Evolutionary conservation across 2,329 filamentous ascomycete genomes (phyloP), one percentile per base, ranked within the genome.

Genomic region (Beauveria sp.): DNA sequence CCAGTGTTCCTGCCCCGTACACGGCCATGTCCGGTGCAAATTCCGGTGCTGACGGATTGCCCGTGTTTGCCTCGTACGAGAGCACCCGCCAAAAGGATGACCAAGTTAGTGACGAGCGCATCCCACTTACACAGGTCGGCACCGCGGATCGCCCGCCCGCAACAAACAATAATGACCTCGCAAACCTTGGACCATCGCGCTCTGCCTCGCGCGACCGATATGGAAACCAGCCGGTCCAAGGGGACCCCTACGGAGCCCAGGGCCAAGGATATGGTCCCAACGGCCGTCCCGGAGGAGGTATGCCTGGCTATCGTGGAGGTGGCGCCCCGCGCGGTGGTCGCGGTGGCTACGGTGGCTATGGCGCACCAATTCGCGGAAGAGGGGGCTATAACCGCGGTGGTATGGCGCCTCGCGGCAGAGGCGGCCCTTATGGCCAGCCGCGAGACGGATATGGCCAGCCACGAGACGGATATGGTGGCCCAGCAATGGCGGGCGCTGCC

Each of bases 81-180:
- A 84, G 84, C 66, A 51, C 4, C 50, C 84, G 88, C 65, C 83
- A 83, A 69, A 83, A 82, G 67, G 82, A 86, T 38, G 83, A 84
- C 61, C 78, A 78, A 62, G 80, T 79, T 65, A 87, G 83, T 69
- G 89, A 92, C 66, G 89, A 92, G 71, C 83, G 83, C 61, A 83
- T 88, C 18, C 89, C 89, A 0, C 75, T 92, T 63, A 93, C 89
- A 20, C 79, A 83, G 8, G 79, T 82, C 56, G 87, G 85, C 60
- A 85, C 86, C 3, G 83, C 83, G 20, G 80, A 87, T 45, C 78
- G 79, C 66, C 84, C 81, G 3, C 80, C 79, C 22, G 81, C 77
- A 65, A 75, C 74, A 65, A 71, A 70, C 64, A 70, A 67, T 67
- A 73, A 75, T 58, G 79, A 79, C 59, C 69, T 75, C 61, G 71